Evolutionary conservation across 305 asterid genomes (phyloP), one percentile per base, ranked within the genome.

Genomic region (Ajuga reptans): DNA sequence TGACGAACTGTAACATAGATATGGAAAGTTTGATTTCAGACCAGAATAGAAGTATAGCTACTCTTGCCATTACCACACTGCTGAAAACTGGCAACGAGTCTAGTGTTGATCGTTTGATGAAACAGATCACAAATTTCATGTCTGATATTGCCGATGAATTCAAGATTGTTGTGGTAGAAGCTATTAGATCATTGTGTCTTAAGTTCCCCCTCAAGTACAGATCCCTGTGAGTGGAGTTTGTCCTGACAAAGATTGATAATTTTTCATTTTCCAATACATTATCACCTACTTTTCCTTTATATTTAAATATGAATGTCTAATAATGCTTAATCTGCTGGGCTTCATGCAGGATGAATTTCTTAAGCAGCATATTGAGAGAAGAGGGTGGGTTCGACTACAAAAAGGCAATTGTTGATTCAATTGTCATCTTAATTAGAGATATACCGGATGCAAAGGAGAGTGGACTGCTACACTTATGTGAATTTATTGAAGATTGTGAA

Each of bases 301-400:
- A 6, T 15, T 51, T 24, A 9, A 61, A n/a, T 67, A 17, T 31
- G 33, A 66, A 41, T 14, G 12, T 56, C 56, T 66, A 45, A 39
- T 57, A 42, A 42, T 66, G 72, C 72, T 54, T 64, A 41, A 37
- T 24, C 27, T 67, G 66, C 12, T 73, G 41, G 47, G 50, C 56
- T 75, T 64, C 24, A 42, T 70, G 59, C 64, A 94, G 98, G 88
- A 91, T 94, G 99, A 94, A 86, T 82, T 94, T 94, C 84, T 84
- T 94, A 72, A 91, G 99, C 92, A 94, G 74, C 74, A 91, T 94
- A 78, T 79, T 94, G 89, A 87, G 99, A 74, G 99, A 94, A 83
- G 99, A 94, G 81, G 99, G 99, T 74, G 99, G 99, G n/a, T 94
- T 94, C 52, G 99, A 94, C 77, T 94, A 85, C 84, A 94, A 94